phyloP scores from a whole-genome alignment of 1,284 basidiomycete species.

The Crucibulum parvulum region DNA sequence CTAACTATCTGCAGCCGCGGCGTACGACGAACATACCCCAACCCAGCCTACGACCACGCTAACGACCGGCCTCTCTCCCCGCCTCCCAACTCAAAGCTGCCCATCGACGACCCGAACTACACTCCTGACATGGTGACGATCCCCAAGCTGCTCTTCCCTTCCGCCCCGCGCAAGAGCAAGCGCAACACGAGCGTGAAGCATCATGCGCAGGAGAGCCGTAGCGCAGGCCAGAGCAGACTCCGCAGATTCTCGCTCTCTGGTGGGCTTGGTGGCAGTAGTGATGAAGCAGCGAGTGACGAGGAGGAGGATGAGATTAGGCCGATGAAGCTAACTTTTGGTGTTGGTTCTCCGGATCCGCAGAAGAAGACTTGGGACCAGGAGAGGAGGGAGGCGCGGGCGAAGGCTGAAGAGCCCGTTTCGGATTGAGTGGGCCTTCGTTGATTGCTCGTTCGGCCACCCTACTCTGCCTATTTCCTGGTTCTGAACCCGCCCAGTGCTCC shows the following conservation, averaged over 20 bases:
- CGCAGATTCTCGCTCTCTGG: background rate
- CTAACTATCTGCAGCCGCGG: conserved; percentile 51
- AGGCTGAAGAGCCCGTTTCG: background rate
- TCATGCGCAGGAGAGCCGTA: background rate
- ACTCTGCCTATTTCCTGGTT: too few relatives aligned
- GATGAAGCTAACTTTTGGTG: background rate
- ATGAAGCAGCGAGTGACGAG: background rate
- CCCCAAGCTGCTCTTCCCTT: conserved; percentile 57
- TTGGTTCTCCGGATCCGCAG: background rate
- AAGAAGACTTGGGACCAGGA: background rate
- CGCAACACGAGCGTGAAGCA: background rate
- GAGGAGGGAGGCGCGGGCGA: background rate
- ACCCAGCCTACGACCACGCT: conserved; percentile 55
- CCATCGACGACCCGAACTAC: conserved; percentile 57
- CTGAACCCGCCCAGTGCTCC: too few relatives aligned
- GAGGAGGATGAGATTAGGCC: background rate
- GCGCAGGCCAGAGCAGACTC: background rate
- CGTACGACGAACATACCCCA: conserved; percentile 52
- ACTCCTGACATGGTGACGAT: conserved; percentile 52
- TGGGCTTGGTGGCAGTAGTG: background rate
- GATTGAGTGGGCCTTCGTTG: background rate
- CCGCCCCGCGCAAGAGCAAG: conserved; percentile 19
- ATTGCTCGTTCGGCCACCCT: background rate
- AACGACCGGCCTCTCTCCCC: conserved; percentile 43
- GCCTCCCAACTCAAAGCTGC: conserved; percentile 50